These are phyloP conservation scores for Protostelium mycophagum DNA, from an alignment of 78 protist genomes.

Conservation along the genomic window DNA sequence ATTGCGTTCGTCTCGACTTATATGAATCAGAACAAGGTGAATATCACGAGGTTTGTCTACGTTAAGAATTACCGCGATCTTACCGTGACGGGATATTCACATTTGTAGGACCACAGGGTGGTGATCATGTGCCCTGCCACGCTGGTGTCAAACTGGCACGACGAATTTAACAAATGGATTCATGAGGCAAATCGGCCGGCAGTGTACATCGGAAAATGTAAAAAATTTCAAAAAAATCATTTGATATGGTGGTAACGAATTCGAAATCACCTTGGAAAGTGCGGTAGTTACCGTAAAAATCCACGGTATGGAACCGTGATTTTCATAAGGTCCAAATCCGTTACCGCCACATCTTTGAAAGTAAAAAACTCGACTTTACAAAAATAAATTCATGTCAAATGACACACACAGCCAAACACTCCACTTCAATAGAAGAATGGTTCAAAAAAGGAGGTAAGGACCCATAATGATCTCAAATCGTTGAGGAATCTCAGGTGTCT, in stretches of 20 bases:
- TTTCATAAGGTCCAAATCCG: no score
- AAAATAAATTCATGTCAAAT: background rate
- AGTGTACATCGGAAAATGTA: background rate
- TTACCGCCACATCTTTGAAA: no score
- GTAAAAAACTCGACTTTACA: no score
- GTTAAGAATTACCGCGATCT: no score
- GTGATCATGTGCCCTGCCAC: slow-evolving; percentile 5
- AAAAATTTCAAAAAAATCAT: background rate
- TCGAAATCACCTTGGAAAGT: no score
- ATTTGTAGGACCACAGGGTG: no score
- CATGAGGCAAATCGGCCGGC: background rate
- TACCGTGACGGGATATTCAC: no score
- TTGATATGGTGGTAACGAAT: background rate
- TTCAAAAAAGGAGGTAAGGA: background rate
- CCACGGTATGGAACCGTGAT: no score
- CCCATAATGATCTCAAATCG: background rate
- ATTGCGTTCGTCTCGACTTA: slow-evolving; percentile 29
- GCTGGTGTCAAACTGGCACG: slow-evolving; percentile 26
- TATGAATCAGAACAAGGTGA: background rate
- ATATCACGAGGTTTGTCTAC: background rate
- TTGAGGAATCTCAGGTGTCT: background rate
- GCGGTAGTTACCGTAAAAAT: no score
- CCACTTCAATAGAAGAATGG: no score
- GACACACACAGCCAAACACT: no score
- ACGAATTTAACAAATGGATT: slow-evolving; percentile 30